Evolutionary conservation across 306 rosid species (phyloP), one percentile per base, ranked within the genome.

Genomic region (Comarum palustre): DNA sequence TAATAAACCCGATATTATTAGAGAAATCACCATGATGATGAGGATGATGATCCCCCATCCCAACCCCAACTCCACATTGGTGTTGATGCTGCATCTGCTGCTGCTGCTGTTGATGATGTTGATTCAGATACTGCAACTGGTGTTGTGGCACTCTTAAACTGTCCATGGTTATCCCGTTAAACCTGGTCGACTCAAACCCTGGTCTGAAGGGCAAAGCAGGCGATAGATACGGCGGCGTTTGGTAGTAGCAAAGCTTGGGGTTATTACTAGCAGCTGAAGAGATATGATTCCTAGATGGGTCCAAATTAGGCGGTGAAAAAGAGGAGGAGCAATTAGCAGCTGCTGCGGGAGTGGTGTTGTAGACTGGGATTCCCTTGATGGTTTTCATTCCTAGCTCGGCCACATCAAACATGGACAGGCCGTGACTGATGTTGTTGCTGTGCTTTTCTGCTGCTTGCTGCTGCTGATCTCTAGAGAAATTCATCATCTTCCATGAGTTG

Each of bases 321-420:
- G 77, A 74, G 48, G 52, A 75, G 8, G 89, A 62, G 67, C 71
- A 71, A 71, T 55, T 71, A 24, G 52, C 43, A 24, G 52, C 43
- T 8, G 43, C 14, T 1, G 43, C 66, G 2, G 78, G 13, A 54
- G 17, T 46, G 50, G 66, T 84, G 66, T 20, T 72, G 77, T 90
- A 88, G 24, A 91, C 78, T 22, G 93, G 93, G 38, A 92, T 80
- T 80, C 96, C 93, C 66, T 88, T 86, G 22, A 89, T 85, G 82
- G 89, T 86, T 76, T 60, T 86, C 38, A 73, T 27, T 46, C 79
- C 67, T 29, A 32, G 67, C 11, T 79, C 76, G 1, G 85, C 68
- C 17, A 68, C 51, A 38, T 74, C 84, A 24, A 75, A 68, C 62
- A 71, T 67, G 27, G 84, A 77, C 64, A 62, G 78, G 77, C 79